phyloP scores from a whole-genome alignment of 441 rosid species.

The Adansonia grandidieri region DNA sequence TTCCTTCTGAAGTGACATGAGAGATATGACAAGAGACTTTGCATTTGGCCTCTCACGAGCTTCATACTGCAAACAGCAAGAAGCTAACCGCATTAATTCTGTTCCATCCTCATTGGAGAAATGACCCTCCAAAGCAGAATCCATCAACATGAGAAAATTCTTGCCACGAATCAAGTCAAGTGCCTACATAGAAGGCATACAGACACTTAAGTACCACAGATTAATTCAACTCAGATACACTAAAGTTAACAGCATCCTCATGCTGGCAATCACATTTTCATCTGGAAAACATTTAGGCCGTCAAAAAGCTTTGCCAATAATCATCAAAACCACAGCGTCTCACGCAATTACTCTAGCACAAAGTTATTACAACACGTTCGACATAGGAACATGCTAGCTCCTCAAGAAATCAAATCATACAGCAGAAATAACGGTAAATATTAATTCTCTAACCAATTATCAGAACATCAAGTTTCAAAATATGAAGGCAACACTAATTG shows the following conservation, averaged over 20 bases:
- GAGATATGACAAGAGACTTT: conserved; percentile 60
- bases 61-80: conserved; percentile 78
- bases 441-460: background rate
- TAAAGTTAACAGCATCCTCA: background rate
- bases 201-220: conserved; percentile 1
- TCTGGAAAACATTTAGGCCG: background rate
- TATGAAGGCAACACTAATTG: background rate
- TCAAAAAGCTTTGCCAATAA: background rate
- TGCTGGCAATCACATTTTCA: background rate
- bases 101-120: conserved; percentile 72
- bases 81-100: conserved; percentile 64
- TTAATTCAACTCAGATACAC: background rate
- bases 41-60: conserved; percentile 77
- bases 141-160: conserved; percentile 69
- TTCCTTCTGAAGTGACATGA: conserved; percentile 64
- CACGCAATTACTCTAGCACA: background rate
- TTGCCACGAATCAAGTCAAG: conserved; percentile 71
- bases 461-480: background rate
- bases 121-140: conserved; percentile 72
- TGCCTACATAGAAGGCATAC: conserved; percentile 46
- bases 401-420: background rate
- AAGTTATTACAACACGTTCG: background rate
- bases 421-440: background rate
- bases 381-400: background rate
- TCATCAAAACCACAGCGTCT: background rate